Base-by-base conservation (phyloP, 441 rosid genomes). In the Populus tomentosa region DNA sequence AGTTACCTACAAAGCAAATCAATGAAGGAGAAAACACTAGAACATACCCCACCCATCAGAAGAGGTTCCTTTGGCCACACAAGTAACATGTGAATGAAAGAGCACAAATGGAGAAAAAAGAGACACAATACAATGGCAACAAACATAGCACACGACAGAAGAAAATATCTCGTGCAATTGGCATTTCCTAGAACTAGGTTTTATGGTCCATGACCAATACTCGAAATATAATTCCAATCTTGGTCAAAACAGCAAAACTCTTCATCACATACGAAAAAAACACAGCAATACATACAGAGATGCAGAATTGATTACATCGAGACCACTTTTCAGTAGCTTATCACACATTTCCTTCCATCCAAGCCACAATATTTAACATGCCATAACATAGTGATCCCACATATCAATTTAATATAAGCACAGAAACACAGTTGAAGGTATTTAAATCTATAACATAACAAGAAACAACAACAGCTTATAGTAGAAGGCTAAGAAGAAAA, bases 61-160 rank as follows among this genome's bases (percentile, higher is more conserved):
- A 28, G 21, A 35, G 21, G 3, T 14, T 21, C 46, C 66, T 23
- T 5, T 21, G 50, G 30, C 67, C 38, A 33, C 50, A 32, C 50
- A 66, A 66, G 65, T 7, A 7, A 33, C 67, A 69, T 42, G 70
- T 74, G 71, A 63, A 40, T 30, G 65, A 74, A 77, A 70, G 28
- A 24, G 64, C 14, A 71, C 18, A 23, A 21, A 23, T 18, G 42
- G 42, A 7, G 42, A 38, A 38, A 38, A 38, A 38, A 38, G 42
- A 38, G 10, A 9, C 42, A 36, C 40, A 38, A 38, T 38, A 38
- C 42, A 38, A 35, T 38, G 9, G 42, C 9, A 38, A 38, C 42
- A 38, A 8, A 9, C 42, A 38, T 38, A 38, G 10, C 42, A 38
- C 42, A 38, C 42, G 9, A 7, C 42, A 38, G 42, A 38, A 38